Base-by-base conservation (phyloP, 2,329 filamentous ascomycete species). In the Leptographium wingfieldii region DNA sequence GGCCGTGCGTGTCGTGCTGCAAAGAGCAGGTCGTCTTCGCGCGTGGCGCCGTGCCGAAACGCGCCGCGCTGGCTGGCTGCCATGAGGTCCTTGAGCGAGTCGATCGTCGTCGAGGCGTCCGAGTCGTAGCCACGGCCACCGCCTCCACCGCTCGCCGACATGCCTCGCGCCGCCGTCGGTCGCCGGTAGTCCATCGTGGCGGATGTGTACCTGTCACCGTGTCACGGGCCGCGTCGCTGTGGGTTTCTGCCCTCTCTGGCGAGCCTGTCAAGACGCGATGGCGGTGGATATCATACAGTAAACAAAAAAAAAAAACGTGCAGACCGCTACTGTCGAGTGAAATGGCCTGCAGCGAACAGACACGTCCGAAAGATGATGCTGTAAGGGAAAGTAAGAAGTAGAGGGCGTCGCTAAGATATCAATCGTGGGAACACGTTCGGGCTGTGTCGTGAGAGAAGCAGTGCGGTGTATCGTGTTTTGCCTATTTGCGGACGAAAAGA, bases 41-140 rank as follows among this genome's bases (percentile, higher is more conserved):
- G 57, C 16, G 57, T 58, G 4, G 57, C n/a, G 5, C 57, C 57
- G 49, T 58, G 57, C 2, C 49, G 49, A 19, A 58, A 58, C 54
- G 48, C 59, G 27, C 31, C 55, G 29, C 48, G 55, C 59, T 53
- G 54, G 33, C 43, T 57, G 11, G 61, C 55, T 11, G 60, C 61
- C 63, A 65, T 64, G 22, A 64, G 58, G 58, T 63, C 58, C 46
- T 63, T 63, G 56, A 65, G 61, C 52, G 61, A 63, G 57, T 65
- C 63, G 43, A 65, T 61, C 1, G 64, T 65, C 0, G 63, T 59
- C 2, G 61, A 63, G 14, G 59, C 61, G 48, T 65, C 64, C 55
- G 64, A 65, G 59, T 65, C 64, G 56, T 55, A 60, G 59, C 10
- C 25, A 19, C 43, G 16, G 3, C 2, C 40, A 19, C 40, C 14